Conservation (phyloP, 305 asterid genomes). For the Fraxinus angustifolia region DNA sequence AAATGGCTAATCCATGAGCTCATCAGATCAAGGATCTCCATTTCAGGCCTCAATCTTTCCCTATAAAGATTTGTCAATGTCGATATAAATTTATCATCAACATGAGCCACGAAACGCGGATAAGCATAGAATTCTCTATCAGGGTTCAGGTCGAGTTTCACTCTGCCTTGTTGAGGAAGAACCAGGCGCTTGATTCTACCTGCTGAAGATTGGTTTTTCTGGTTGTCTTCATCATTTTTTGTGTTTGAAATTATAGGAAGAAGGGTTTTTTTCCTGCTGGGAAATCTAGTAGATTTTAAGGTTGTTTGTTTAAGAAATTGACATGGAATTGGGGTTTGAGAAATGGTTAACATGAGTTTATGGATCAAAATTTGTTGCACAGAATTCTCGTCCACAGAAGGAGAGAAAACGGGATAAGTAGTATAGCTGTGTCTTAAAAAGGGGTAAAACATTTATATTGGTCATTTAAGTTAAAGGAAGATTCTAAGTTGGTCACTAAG, state of each 20-base stretch:
- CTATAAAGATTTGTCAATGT: conserved; percentile 47
- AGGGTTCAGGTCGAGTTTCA: conserved; percentile 48
- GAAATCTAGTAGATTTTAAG: neutral
- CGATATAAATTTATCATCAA: conserved; percentile 58
- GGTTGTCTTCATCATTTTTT: conserved; percentile 3
- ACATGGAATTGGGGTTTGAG: conserved; percentile 22
- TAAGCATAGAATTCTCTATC: conserved; percentile 66
- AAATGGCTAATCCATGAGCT: conserved; percentile 89
- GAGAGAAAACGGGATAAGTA: neutral
- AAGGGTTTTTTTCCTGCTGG: conserved; percentile 9
- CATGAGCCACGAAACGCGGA: conserved; percentile 72
- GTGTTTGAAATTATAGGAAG: conserved; percentile 5
- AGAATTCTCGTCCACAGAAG: conserved; percentile 22
- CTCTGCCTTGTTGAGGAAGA: conserved; percentile 53
- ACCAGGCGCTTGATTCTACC: conserved; percentile 62
- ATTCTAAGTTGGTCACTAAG: neutral
- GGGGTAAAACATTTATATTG: neutral
- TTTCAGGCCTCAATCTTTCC: conserved; percentile 48
- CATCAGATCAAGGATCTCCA: conserved; percentile 75
- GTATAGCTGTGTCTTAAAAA: neutral
- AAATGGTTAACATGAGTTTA: conserved; percentile 30
- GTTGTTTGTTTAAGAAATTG: conserved; percentile 10
- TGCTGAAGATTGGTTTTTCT: conserved; percentile 27
- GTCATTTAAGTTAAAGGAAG: neutral
- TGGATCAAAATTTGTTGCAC: neutral